Evolutionary conservation across 2,329 filamentous ascomycete species (phyloP).

Genomic region (Grosmannia penicillata): DNA sequence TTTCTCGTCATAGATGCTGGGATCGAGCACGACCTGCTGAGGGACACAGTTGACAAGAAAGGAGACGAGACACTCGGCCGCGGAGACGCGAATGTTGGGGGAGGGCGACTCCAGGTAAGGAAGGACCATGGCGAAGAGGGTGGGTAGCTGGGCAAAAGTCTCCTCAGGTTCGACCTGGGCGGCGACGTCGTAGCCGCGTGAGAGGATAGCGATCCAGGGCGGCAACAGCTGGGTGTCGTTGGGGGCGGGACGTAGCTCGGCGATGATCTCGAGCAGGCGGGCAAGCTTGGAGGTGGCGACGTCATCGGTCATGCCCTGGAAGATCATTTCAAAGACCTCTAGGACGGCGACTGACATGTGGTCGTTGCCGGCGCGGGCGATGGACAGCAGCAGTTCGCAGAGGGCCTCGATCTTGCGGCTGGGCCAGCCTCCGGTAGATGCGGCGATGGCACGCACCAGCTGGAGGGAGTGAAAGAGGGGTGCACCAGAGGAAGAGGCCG

Average conservation of each 20-base stretch:
- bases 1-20: conserved; percentile 87
- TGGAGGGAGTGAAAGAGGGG: conserved; percentile 83
- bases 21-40: conserved; percentile 66
- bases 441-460: conserved; percentile 77
- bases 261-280: conserved; percentile 77
- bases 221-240: conserved; percentile 92
- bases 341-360: conserved; percentile 94
- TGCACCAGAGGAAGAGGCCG: no score
- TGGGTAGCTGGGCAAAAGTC: conserved; percentile 80
- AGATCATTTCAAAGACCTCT: conserved; percentile 95
- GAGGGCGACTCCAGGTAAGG: conserved; percentile 75
- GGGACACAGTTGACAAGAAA: conserved; percentile 87
- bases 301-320: conserved; percentile 80
- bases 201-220: conserved; percentile 92
- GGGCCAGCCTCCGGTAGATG: conserved; percentile 84
- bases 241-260: conserved; percentile 76
- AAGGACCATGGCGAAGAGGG: conserved; percentile 66
- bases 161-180: conserved; percentile 79
- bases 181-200: conserved; percentile 85
- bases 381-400: conserved; percentile 76
- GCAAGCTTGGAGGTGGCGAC: conserved; percentile 81
- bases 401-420: conserved; percentile 88
- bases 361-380: conserved; percentile 82
- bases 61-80: conserved; percentile 87
- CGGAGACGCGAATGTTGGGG: conserved; percentile 85